A percentile compares a stretch with the other conserved stretches of the same genome.
These are phyloP conservation scores for Beauveria sp. DNA, from an alignment of 2,329 filamentous ascomycete genomes.

Conservation along the genomic window DNA sequence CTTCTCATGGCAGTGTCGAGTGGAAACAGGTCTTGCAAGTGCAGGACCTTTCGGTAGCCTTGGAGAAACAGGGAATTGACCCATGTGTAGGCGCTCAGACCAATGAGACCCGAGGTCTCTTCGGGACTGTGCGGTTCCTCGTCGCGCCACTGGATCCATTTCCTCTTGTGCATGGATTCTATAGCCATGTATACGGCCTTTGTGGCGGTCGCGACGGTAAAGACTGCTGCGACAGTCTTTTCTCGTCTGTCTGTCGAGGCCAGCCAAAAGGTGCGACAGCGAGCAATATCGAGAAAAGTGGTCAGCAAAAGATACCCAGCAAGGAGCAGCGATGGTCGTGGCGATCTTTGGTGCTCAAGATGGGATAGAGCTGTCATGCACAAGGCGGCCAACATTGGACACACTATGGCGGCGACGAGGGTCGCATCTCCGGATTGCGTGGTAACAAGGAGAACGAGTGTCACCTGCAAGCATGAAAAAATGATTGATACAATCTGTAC, in stretches of 20 bases:
- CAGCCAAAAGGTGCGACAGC: constrained; percentile 27
- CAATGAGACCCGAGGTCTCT: constrained; percentile 26
- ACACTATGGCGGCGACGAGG: constrained; percentile 18
- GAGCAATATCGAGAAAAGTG: constrained; percentile 35
- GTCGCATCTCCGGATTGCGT: too few species aligned
- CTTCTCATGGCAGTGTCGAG: constrained; percentile 24
- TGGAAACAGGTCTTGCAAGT: constrained; percentile 26
- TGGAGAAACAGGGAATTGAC: constrained; percentile 26
- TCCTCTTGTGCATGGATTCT: constrained; percentile 31
- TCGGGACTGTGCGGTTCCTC: constrained; percentile 30
- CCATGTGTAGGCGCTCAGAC: constrained; percentile 28
- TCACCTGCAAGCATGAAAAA: not conserved
- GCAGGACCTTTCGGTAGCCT: constrained; percentile 23
- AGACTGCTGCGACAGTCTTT: constrained; percentile 17
- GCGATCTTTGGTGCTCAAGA: constrained; percentile 28
- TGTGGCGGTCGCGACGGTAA: constrained; percentile 26
- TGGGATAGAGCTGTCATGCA: constrained; percentile 25
- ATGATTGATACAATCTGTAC: not conserved
- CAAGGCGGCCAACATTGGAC: constrained; percentile 17
- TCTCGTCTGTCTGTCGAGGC: too few species aligned
- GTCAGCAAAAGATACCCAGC: constrained; percentile 33
- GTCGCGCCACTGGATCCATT: constrained; percentile 15
- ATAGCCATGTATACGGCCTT: constrained; percentile 29
- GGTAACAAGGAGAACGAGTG: not conserved
- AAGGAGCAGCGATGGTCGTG: constrained; percentile 35